Percentiles rank a stretch among this genome's conserved stretches.
phyloP scores from a whole-genome alignment of 208 protist species.

The Trypanosoma cruzi region DNA sequence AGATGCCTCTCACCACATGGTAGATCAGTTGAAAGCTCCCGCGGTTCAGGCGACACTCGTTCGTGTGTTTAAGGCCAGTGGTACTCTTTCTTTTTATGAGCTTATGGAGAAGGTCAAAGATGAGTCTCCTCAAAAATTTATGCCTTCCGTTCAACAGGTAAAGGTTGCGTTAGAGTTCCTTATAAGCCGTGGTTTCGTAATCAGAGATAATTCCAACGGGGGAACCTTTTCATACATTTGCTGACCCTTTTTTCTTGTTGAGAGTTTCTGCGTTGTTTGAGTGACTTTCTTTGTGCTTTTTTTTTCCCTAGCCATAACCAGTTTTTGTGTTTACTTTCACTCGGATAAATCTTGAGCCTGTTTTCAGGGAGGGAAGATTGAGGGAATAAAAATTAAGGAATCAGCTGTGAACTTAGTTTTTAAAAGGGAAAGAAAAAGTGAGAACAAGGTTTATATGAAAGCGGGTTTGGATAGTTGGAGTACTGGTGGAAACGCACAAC shows the following conservation, averaged over 20 bases:
- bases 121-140: constrained; percentile 13
- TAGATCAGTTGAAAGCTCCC: constrained; percentile 24
- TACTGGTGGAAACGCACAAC: not conserved
- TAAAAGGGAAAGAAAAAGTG: not conserved
- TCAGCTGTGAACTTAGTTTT: not conserved
- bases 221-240: constrained; percentile 37
- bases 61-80: constrained; percentile 25
- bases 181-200: constrained; percentile 51
- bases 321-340: not conserved
- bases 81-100: constrained; percentile 20
- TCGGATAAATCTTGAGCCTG: not conserved
- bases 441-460: not conserved
- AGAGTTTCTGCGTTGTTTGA: not conserved
- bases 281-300: not conserved
- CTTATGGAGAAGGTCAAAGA: constrained; percentile 27
- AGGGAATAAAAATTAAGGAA: not conserved
- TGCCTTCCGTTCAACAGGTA: constrained; percentile 33
- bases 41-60: constrained; percentile 26
- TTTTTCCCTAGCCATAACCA: not conserved
- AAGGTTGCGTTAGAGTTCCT: constrained; percentile 67
- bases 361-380: not conserved
- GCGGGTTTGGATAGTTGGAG: not conserved
- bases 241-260: constrained; percentile 11
- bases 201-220: constrained; percentile 35
- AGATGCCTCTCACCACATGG: constrained; percentile 19